phyloP scores from a whole-genome alignment of 1,139 yeast species.

The Pichia sp. region DNA sequence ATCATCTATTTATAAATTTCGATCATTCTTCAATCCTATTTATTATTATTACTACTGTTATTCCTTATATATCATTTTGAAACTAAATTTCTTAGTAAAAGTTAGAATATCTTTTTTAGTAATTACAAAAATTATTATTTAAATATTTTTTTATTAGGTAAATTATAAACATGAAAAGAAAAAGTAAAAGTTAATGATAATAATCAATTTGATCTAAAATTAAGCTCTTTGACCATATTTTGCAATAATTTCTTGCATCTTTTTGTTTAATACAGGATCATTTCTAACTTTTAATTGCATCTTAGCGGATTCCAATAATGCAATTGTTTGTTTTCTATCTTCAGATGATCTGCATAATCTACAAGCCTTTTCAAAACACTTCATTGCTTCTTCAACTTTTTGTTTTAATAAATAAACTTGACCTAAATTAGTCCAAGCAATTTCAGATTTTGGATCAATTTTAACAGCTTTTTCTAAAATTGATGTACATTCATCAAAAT shows the following conservation, averaged over 20 bases:
- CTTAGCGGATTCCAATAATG: constrained; percentile 87
- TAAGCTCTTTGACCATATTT: constrained; percentile 2
- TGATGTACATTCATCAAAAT: constrained; percentile 56
- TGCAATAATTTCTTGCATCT: constrained; percentile 37
- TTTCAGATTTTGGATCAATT: constrained; percentile 80
- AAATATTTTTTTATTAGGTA: too few relatives aligned
- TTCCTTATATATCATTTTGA: too few relatives aligned
- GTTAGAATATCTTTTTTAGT: too few relatives aligned
- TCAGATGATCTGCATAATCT: constrained; percentile 74
- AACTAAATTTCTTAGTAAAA: too few relatives aligned
- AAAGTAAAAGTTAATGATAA: too few relatives aligned
- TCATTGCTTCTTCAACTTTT: constrained; percentile 74
- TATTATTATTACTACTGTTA: too few relatives aligned
- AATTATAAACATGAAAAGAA: too few relatives aligned
- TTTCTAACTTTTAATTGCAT: constrained; percentile 67
- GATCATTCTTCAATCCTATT: too few relatives aligned
- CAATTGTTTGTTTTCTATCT: constrained; percentile 87
- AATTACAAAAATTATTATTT: too few relatives aligned
- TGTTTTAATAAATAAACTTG: constrained; percentile 84
- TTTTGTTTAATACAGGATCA: constrained; percentile 51
- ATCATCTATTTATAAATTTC: too few relatives aligned
- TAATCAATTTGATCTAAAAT: too few relatives aligned
- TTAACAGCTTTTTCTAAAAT: constrained; percentile 72
- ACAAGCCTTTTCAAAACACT: constrained; percentile 75
- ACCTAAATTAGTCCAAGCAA: constrained; percentile 84